Percentiles rank a stretch among this genome's conserved stretches.
phyloP scores from a whole-genome alignment of 2,329 filamentous ascomycete genomes.

The Aspergillus luchuensis region DNA sequence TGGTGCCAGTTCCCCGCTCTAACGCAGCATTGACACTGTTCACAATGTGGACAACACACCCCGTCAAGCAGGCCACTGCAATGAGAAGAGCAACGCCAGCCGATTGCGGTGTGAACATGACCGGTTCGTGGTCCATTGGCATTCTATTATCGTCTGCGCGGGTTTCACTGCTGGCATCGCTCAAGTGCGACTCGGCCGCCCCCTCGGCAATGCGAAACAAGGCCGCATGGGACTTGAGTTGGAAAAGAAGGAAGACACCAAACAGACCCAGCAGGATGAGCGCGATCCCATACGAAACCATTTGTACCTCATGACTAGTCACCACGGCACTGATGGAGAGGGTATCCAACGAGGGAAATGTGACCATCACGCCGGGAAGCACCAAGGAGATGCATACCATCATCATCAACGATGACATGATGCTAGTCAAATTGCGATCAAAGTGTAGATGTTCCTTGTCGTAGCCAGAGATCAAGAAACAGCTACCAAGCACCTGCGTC shows the following conservation, averaged over 20 bases:
- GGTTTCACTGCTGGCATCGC: neutral
- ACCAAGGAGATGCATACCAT: slow-evolving; percentile 22
- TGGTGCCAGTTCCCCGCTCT: slow-evolving; percentile 9
- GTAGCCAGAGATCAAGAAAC: slow-evolving; percentile 19
- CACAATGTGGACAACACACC: slow-evolving; percentile 15
- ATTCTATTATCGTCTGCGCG: neutral
- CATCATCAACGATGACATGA: slow-evolving; percentile 25
- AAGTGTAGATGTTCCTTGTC: slow-evolving; percentile 21
- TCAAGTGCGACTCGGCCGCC: neutral
- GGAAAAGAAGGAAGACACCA: slow-evolving; percentile 18
- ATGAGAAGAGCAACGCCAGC: slow-evolving; percentile 5
- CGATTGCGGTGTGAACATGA: neutral
- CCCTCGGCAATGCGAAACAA: slow-evolving; percentile 16
- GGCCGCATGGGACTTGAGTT: slow-evolving; percentile 18
- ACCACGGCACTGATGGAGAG: slow-evolving; percentile 2
- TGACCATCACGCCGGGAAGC: slow-evolving; percentile 21
- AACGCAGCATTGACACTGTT: slow-evolving; percentile 8
- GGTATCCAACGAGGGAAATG: slow-evolving; percentile 18
- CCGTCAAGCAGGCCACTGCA: slow-evolving; percentile 7
- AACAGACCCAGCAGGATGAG: slow-evolving; percentile 15
- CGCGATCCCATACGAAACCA: slow-evolving; percentile 15
- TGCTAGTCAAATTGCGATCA: slow-evolving; percentile 22
- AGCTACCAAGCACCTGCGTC: slow-evolving; percentile 17
- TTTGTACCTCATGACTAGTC: slow-evolving; percentile 12
- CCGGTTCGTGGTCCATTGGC: neutral